Evolutionary conservation across 768 basidiomycete genomes (phyloP).

Genomic region (Amanita polypyramis): DNA sequence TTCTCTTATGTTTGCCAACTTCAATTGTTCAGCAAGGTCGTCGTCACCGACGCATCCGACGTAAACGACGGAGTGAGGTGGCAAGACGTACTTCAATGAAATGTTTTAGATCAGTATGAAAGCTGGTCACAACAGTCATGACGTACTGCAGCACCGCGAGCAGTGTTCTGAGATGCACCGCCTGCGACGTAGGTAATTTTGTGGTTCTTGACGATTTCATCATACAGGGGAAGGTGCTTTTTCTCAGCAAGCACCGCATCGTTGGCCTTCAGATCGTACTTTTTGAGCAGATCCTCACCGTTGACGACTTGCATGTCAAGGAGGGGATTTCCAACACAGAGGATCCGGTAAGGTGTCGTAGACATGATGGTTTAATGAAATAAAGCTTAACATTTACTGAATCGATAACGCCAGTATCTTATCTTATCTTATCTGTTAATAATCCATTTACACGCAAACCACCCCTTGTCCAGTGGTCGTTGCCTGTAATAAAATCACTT

Average conservation of each 20-base stretch:
- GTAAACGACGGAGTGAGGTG: constrained; percentile 82
- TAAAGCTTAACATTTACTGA: too few relatives aligned
- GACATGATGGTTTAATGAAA: constrained; percentile 24
- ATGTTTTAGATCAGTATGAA: constrained; percentile 8
- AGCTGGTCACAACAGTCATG: neutral
- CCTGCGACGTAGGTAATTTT: constrained; percentile 89
- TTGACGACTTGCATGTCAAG: constrained; percentile 91
- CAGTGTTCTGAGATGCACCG: constrained; percentile 94
- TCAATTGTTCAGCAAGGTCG: constrained; percentile 81
- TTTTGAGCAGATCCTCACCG: constrained; percentile 75
- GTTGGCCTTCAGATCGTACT: constrained; percentile 87
- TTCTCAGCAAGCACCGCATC: constrained; percentile 92
- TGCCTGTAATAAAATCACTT: constrained; percentile 51
- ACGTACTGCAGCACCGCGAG: constrained; percentile 90
- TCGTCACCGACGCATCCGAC: constrained; percentile 93
- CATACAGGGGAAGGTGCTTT: constrained; percentile 89
- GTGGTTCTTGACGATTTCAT: constrained; percentile 70
- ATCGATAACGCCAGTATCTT: neutral
- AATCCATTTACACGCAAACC: constrained; percentile 23
- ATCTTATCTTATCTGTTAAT: neutral
- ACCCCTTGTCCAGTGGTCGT: constrained; percentile 44
- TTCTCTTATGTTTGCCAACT: constrained; percentile 84
- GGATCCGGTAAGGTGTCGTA: constrained; percentile 47
- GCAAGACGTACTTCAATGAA: constrained; percentile 77
- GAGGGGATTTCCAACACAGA: constrained; percentile 93